Conservation (phyloP, 192 early-diverging fungal genomes). For the Diversispora epigaea region DNA sequence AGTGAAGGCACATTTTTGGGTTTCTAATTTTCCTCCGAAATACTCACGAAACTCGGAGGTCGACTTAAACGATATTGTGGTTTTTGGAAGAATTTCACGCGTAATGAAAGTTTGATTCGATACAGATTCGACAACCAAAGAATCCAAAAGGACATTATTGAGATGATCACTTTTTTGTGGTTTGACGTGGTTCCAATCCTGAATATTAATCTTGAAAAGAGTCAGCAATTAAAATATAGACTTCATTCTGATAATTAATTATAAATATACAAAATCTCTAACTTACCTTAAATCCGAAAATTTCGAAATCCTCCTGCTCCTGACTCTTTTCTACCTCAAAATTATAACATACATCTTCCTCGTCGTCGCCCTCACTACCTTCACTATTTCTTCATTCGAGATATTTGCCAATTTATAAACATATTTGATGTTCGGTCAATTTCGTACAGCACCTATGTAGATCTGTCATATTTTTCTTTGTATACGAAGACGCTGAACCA, state of each 20-base stretch:
- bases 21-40: slow-evolving; percentile 9
- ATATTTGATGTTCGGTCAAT: slow-evolving; percentile 28
- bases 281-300: slow-evolving; percentile 16
- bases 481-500: slow-evolving; percentile 21
- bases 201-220: background rate
- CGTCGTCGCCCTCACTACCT: background rate
- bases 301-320: slow-evolving; percentile 25
- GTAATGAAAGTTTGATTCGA: slow-evolving; percentile 16
- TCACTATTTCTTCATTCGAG: background rate
- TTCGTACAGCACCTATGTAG: slow-evolving; percentile 31
- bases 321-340: slow-evolving; percentile 25
- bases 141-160: background rate
- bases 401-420: slow-evolving; percentile 17
- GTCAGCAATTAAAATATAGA: background rate
- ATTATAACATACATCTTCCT: background rate
- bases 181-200: too few species aligned
- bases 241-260: background rate
- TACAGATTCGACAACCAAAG: slow-evolving; percentile 15
- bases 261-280: too few species aligned
- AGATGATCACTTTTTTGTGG: background rate
- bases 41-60: slow-evolving; percentile 1
- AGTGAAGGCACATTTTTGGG: slow-evolving; percentile 17
- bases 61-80: background rate
- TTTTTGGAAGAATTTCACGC: background rate
- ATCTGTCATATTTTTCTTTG: slow-evolving; percentile 34